These are phyloP conservation scores for Sporopachydermia lactativora DNA, from an alignment of 805 yeast species.

Conservation along the genomic window DNA sequence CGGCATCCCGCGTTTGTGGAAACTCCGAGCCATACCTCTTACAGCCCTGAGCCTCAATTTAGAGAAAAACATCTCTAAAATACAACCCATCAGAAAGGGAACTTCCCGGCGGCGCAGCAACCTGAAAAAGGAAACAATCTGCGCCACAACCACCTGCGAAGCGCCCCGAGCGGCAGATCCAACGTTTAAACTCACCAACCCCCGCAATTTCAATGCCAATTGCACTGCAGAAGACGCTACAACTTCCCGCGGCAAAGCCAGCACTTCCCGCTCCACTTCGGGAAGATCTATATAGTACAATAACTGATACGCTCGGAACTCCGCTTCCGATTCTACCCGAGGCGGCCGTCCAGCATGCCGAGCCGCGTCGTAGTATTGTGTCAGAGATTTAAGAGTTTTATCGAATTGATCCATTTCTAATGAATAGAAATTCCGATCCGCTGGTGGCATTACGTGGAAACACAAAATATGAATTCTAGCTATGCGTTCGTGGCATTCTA, in stretches of 20 bases:
- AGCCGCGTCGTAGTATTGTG: constrained; percentile 76
- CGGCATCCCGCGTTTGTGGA: constrained; percentile 60
- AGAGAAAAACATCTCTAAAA: constrained; percentile 68
- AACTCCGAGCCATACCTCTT: constrained; percentile 46
- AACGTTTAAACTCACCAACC: constrained; percentile 39
- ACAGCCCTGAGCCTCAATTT: constrained; percentile 67
- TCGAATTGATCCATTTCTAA: constrained; percentile 93
- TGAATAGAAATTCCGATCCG: constrained; percentile 52
- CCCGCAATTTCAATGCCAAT: constrained; percentile 57
- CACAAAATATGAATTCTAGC: constrained; percentile 77
- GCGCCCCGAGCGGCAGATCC: constrained; percentile 33
- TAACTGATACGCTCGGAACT: constrained; percentile 79
- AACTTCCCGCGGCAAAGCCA: constrained; percentile 45
- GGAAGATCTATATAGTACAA: constrained; percentile 72
- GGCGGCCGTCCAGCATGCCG: constrained; percentile 57
- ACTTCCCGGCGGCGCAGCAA: constrained; percentile 32
- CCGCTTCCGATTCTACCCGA: constrained; percentile 75
- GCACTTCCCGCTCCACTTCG: constrained; percentile 66
- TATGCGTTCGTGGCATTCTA: constrained; percentile 83
- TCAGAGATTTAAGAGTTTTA: constrained; percentile 76
- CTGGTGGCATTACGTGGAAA: constrained; percentile 65
- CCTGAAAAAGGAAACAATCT: constrained; percentile 52
- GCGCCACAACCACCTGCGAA: constrained; percentile 43
- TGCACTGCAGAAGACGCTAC: constrained; percentile 45
- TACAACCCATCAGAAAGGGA: constrained; percentile 58